Conservation (phyloP, 1,284 basidiomycete genomes). For the Ceratobasidium sp. region DNA sequence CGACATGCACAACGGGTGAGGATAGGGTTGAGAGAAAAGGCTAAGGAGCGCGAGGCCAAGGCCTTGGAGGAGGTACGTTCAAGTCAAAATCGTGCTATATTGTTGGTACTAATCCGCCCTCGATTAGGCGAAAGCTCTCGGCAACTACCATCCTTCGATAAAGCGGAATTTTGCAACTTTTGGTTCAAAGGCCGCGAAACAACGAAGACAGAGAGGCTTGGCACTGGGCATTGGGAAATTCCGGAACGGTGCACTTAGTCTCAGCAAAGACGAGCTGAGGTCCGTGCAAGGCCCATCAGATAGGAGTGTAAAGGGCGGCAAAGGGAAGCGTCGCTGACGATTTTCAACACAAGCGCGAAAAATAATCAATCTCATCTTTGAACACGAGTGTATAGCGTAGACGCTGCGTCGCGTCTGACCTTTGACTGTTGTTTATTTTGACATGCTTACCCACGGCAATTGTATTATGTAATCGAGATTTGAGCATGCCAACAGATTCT, state of each 20-base stretch:
- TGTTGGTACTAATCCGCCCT: conserved; percentile 7
- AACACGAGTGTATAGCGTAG: background rate
- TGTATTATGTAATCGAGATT: conserved; percentile 38
- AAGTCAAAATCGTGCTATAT: background rate
- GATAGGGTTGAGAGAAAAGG: conserved; percentile 28
- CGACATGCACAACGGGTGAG: conserved; percentile 35
- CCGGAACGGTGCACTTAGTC: conserved; percentile 31
- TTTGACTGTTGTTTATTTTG: conserved; percentile 32
- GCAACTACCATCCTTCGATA: conserved; percentile 43
- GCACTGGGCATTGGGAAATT: conserved; percentile 39
- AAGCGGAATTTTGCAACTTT: conserved; percentile 20
- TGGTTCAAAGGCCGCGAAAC: conserved; percentile 14
- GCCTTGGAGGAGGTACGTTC: conserved; percentile 33
- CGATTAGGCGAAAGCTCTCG: conserved; percentile 32
- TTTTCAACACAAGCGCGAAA: background rate
- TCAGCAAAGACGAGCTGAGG: conserved; percentile 19
- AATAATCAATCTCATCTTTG: background rate
- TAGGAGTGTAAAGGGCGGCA: background rate
- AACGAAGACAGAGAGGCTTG: conserved; percentile 25
- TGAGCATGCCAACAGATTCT: conserved; percentile 14
- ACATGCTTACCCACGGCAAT: background rate
- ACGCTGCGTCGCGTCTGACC: background rate
- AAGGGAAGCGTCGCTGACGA: conserved; percentile 12
- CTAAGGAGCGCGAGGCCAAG: conserved; percentile 28
- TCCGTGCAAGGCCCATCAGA: conserved; percentile 22